A percentile compares a stretch with the other conserved stretches of the same genome.
Evolutionary conservation across 2,329 filamentous ascomycete species (phyloP).

Genomic region (Aspergillus sp.): DNA sequence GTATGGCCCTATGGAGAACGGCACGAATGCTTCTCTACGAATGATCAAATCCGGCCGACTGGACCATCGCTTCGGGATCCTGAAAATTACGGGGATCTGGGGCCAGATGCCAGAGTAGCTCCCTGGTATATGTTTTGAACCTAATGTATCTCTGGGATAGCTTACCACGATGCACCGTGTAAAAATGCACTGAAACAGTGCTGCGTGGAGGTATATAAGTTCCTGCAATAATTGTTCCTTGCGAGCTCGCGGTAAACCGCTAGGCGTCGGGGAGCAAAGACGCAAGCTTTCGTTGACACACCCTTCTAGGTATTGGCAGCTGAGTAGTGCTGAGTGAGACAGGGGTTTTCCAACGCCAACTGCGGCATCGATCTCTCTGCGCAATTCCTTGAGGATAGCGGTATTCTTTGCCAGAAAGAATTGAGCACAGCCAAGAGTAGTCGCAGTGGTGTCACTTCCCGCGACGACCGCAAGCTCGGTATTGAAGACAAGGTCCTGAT

Average conservation of each 20-base stretch:
- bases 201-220: constrained; percentile 17
- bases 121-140: background rate
- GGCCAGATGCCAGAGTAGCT: constrained; percentile 4
- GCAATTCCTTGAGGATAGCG: constrained; percentile 5
- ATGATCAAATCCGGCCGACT: constrained; percentile 15
- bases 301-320: constrained; percentile 14
- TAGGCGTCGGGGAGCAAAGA: constrained; percentile 11
- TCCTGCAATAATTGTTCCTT: background rate
- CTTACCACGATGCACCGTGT: constrained; percentile 16
- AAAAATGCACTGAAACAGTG: constrained; percentile 15
- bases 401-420: constrained; percentile 18
- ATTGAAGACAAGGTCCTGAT: constrained; percentile 13
- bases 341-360: background rate
- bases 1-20: constrained; percentile 18
- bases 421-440: constrained; percentile 5
- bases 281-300: constrained; percentile 17
- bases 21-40: constrained; percentile 12
- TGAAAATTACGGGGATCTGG: constrained; percentile 16
- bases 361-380: constrained; percentile 10
- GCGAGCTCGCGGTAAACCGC: constrained; percentile 13
- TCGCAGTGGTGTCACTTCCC: constrained; percentile 15
- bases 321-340: constrained; percentile 4
- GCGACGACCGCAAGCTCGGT: constrained; percentile 16
- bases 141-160: background rate
- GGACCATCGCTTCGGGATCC: constrained; percentile 14